Percentiles rank a stretch among this genome's conserved stretches.
Evolutionary conservation across 148 eudicot species (phyloP).

Genomic region (Rhododendron ferrugineum): DNA sequence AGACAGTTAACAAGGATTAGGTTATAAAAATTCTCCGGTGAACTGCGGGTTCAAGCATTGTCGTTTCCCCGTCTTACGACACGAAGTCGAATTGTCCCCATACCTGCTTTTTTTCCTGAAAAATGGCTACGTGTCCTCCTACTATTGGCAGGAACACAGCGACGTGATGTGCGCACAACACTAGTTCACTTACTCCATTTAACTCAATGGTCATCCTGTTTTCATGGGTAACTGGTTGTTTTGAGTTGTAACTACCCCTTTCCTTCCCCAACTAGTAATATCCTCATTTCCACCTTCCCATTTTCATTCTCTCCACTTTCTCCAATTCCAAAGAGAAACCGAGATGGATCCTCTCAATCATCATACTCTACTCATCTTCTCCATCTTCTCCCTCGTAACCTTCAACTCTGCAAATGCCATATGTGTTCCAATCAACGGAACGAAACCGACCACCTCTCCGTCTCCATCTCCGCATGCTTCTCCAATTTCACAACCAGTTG

Average conservation of each 20-base stretch:
- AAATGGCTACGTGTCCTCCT: neutral
- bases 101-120: neutral
- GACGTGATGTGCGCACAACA: neutral
- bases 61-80: neutral
- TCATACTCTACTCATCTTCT: neutral
- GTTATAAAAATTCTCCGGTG: neutral
- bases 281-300: neutral
- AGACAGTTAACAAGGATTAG: neutral
- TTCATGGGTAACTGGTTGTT: neutral
- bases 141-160: neutral
- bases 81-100: neutral
- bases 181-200: neutral
- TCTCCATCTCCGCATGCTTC: neutral
- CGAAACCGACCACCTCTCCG: neutral
- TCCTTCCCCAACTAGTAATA: neutral
- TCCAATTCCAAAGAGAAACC: neutral
- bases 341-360: neutral
- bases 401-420: neutral
- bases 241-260: neutral
- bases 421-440: neutral
- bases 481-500: neutral
- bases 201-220: neutral
- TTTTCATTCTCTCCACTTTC: neutral
- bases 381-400: neutral
- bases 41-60: neutral